Base-by-base conservation (phyloP, 106 monocot species). In the Phalaenopsis equestris region DNA sequence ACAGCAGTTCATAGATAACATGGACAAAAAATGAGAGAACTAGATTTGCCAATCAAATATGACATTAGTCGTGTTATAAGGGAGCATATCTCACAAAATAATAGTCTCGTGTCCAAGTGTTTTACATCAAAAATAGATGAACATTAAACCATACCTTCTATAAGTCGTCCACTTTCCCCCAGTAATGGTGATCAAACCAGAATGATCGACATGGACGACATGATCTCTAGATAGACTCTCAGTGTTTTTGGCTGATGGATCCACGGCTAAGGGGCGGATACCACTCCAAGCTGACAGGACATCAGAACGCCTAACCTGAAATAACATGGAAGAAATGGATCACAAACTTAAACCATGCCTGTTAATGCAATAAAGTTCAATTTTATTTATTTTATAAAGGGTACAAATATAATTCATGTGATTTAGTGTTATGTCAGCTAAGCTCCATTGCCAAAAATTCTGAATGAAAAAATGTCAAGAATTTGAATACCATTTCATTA, bases 251-350 rank as follows among this genome's bases (percentile, higher is more conserved):
- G 99, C 99, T 8, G 90, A 86, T 82, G 99, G 95, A 83, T 99
- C 99, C 47, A 89, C 49, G 3, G 95, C 99, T 77, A 99, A 82
- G 56, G 99, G 99, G 8, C 99, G 92, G 46, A 99, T 99, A 79
- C 99, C 99, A 83, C 99, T 99, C 99, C 99, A 99, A 68, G 99
- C 95, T 87, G 99, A 99, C 80, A 99, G 99, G 58, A 99, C 99
- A 88, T 99, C 99, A 55, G 87, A 78, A 7, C 99, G 90, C 58
- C 99, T 85, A 75, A 99, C 99, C 99, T 99, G 75, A 82, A 56
- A 76, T 30, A 17, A 45, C 14, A 49, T 52, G 49, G 52, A 39
- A 30, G 52, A 45, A 24, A 19, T 38, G 70, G 16, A 6, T 70
- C 36, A 39, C 10, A 41, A 11, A 19, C 38, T 39, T 38, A 70